phyloP scores from a whole-genome alignment of 169 alveolate species.

The Babesia divergens region DNA sequence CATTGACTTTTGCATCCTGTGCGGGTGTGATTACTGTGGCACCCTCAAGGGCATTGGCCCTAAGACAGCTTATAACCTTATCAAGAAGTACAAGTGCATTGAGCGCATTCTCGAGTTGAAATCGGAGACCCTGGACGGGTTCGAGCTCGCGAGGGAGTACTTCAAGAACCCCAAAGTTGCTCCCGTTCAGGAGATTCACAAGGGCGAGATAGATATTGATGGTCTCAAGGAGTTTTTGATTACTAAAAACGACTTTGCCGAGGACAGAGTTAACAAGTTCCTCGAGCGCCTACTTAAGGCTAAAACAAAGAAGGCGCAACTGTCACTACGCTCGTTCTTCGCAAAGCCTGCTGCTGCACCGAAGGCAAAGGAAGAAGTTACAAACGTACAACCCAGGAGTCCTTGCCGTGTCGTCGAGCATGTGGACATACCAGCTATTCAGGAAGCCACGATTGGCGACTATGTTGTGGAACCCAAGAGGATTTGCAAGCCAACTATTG shows the following conservation, averaged over 20 bases:
- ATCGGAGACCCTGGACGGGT: constrained; percentile 70
- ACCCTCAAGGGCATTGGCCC: constrained; percentile 94
- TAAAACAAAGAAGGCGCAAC: constrained; percentile 62
- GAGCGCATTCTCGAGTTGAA: constrained; percentile 83
- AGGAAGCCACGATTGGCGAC: neutral
- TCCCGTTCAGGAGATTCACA: constrained; percentile 48
- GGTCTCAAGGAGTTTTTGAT: constrained; percentile 78
- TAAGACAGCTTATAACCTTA: constrained; percentile 89
- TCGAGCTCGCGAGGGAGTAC: constrained; percentile 75
- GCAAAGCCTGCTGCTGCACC: neutral
- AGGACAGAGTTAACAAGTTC: constrained; percentile 74
- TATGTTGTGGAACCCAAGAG: neutral
- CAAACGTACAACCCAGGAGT: neutral
- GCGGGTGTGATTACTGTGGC: constrained; percentile 98
- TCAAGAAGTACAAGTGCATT: constrained; percentile 83
- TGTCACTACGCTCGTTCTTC: constrained; percentile 48
- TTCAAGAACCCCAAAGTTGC: constrained; percentile 74
- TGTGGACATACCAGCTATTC: neutral
- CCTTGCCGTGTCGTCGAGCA: neutral
- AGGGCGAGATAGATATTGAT: constrained; percentile 74
- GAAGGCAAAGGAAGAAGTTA: neutral
- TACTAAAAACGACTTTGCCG: constrained; percentile 74
- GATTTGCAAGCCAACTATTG: neutral
- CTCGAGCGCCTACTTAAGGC: constrained; percentile 66
- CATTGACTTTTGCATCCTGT: constrained; percentile 94